Conservation (phyloP, 2,329 filamentous ascomycete species). For the Periconia macrospinosa region DNA sequence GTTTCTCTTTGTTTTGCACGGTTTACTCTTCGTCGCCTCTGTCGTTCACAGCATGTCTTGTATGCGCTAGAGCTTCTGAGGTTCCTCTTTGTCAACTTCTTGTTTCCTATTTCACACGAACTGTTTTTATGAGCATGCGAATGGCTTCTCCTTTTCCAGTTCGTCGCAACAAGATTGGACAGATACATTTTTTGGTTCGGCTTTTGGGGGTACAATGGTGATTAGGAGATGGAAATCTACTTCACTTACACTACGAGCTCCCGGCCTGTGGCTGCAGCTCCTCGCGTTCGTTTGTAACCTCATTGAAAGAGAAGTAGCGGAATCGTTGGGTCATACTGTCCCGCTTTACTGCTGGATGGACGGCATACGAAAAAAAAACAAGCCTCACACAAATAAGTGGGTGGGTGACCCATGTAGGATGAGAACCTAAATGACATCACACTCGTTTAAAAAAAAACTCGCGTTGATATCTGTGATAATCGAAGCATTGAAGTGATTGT, state of each 20-base stretch:
- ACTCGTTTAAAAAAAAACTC: constrained; percentile 25
- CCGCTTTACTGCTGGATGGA: background rate
- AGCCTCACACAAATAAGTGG: constrained; percentile 2
- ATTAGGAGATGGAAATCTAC: constrained; percentile 7
- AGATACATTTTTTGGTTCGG: constrained; percentile 15
- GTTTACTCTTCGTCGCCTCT: constrained; percentile 33
- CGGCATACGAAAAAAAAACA: background rate
- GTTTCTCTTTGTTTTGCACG: constrained; percentile 14
- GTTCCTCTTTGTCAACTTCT: constrained; percentile 30
- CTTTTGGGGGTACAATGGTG: constrained; percentile 3
- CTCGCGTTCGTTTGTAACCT: constrained; percentile 37
- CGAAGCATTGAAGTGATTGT: background rate
- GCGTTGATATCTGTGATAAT: background rate
- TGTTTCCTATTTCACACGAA: constrained; percentile 31
- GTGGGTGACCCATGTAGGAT: constrained; percentile 32
- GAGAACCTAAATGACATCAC: constrained; percentile 41
- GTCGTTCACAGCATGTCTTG: constrained; percentile 12
- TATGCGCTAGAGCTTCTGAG: constrained; percentile 13
- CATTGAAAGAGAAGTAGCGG: constrained; percentile 5
- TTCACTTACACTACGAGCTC: constrained; percentile 27
- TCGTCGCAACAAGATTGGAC: constrained; percentile 14
- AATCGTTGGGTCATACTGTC: constrained; percentile 1
- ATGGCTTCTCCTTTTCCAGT: constrained; percentile 21
- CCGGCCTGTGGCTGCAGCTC: constrained; percentile 39
- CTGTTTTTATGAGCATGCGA: constrained; percentile 40